Percentiles rank a stretch among this genome's conserved stretches.
Evolutionary conservation across 768 basidiomycete species (phyloP).

Genomic region (Tubosaeta sp.): DNA sequence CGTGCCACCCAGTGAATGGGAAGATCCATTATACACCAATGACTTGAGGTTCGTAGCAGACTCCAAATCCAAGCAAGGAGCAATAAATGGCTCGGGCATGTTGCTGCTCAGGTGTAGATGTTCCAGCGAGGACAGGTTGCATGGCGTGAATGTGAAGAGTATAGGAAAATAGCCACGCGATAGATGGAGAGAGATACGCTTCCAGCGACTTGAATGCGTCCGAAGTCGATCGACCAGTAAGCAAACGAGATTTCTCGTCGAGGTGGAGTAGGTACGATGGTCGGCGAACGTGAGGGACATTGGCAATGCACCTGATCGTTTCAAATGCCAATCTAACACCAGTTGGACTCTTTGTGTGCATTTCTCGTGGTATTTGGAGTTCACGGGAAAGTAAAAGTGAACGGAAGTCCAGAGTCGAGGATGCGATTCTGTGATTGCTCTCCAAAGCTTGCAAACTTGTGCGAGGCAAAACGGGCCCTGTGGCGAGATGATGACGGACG

Average conservation of each 20-base stretch:
- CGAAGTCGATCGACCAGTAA: slow-evolving; percentile 14
- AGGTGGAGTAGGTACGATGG: slow-evolving; percentile 3
- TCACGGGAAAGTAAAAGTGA: slow-evolving; percentile 9
- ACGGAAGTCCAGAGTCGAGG: slow-evolving; percentile 21
- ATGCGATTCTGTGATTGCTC: slow-evolving; percentile 2
- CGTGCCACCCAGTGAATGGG: neutral
- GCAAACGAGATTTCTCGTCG: slow-evolving; percentile 5
- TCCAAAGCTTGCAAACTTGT: slow-evolving; percentile 21
- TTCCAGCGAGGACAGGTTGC: slow-evolving; percentile 12
- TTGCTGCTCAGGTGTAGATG: slow-evolving; percentile 5
- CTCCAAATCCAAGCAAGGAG: slow-evolving; percentile 1
- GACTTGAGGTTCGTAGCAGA: slow-evolving; percentile 14
- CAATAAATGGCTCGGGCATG: neutral
- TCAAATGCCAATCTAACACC: slow-evolving; percentile 6
- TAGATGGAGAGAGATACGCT: slow-evolving; percentile 8
- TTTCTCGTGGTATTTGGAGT: neutral
- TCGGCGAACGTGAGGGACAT: slow-evolving; percentile 18
- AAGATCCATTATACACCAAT: slow-evolving; percentile 10
- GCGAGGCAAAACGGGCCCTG: slow-evolving; percentile 10
- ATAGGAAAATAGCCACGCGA: slow-evolving; percentile 5
- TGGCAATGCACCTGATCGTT: slow-evolving; percentile 9
- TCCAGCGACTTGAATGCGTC: slow-evolving; percentile 16
- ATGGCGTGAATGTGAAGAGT: slow-evolving; percentile 13
- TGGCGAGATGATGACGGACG: neutral
- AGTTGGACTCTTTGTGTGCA: slow-evolving; percentile 1